Base-by-base conservation (phyloP, 495 filamentous ascomycete species). In the Delitschia confertaspora region DNA sequence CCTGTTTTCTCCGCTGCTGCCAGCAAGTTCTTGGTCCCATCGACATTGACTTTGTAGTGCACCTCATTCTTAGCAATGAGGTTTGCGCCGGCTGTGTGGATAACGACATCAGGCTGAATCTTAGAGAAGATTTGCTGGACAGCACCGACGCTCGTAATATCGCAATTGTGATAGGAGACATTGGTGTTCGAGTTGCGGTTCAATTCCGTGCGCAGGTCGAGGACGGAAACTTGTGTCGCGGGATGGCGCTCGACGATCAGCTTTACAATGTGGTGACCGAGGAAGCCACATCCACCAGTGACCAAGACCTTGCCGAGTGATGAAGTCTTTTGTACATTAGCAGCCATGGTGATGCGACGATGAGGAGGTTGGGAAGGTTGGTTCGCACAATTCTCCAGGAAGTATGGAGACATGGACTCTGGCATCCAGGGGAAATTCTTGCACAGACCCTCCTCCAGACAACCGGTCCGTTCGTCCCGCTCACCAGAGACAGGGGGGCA, bases 31-130 rank as follows among this genome's bases (percentile, higher is more conserved):
- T 74, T 77, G 0, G 89, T 95, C 13, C 91, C 91, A 16, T 84
- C 82, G 1, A 99, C 85, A 63, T 96, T 99, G 49, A 99, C 91
- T 67, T 84, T 88, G 42, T 75, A 71, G 65, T 79, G 81, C 1
- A 87, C 49, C 48, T 78, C 80, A n/a, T 59, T 46, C 29, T 29
- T 51, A 16, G 42, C 44, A 18, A 24, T 43, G 45, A 57, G 44
- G 24, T 38, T 27, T 0, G 63, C 63, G 23, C 51, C 49, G n/a
- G 89, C 93, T 8, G 91, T 96, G 65, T 99, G 88, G 49, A 96
- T 91, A 29, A 99, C 82, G 8, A 91, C 76, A 53, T 86, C 78
- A n/a, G 93, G 87, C 63, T 78, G 80, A 30, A 80, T 68, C 38
- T 74, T 72, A 11, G 69, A 57, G 60, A 96, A 81, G 8, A 93